Evolutionary conservation across 2,329 filamentous ascomycete genomes (phyloP), one percentile per base, ranked within the genome.

Genomic region (Alternaria arbusti): DNA sequence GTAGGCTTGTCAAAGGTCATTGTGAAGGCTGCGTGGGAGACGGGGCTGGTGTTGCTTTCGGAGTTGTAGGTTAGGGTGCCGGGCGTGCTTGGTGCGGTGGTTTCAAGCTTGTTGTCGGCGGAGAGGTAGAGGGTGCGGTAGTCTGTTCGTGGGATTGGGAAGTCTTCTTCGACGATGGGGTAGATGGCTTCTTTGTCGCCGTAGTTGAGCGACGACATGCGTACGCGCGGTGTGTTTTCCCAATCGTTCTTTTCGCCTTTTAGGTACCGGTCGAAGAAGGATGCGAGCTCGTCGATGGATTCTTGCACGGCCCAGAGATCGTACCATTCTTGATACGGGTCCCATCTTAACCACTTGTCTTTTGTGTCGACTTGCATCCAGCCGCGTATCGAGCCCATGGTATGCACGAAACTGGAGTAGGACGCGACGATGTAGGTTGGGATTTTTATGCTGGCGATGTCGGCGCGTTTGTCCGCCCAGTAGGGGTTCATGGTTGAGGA

Each of bases 231-330:
- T 0, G 84, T 86, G 36, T 78, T 74, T 57, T 84, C 81, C 83
- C 83, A 86, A 13, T 70, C 82, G 55, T 86, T 86, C 2, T 82
- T 64, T 1, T 76, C 72, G 0, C 75, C 80, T 22, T 82, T 83
- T 12, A 85, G 74, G 59, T 82, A 86, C 4, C 70, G 72, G 59
- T 85, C 84, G 60, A 85, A 86, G 72, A 85, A 86, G 23, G 32
- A 28, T 2, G 57, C 49, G 7, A 72, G 59, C 6, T 72, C 67
- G 9, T 70, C 61, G 12, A 64, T 63, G 15, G 64, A 60, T 44
- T 55, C 55, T 10, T 43, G 59, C 11, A 47, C 59, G 8, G 60
- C 57, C 57, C 58, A 72, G 6, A 68, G 55, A 40, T 72, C 67
- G 32, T 67, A 63, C 65, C 70, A 73, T 54, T 72, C 68, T 52